Base-by-base conservation (phyloP, 1,284 basidiomycete species). In the Tylopilus sp. region DNA sequence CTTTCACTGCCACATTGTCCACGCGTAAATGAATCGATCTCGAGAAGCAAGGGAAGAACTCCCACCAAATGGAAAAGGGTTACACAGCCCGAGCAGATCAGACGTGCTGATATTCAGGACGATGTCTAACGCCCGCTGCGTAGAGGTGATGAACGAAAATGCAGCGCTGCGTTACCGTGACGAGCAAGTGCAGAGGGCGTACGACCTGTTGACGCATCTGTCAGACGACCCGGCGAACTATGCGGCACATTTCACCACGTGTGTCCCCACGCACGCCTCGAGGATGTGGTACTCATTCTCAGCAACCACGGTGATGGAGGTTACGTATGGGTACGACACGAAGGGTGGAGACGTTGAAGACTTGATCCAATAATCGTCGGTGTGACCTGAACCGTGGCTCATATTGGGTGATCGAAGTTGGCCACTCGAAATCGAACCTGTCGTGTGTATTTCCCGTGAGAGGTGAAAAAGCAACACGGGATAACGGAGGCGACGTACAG, bases 251-350 rank as follows among this genome's bases (percentile, higher is more conserved):
- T 54, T 58, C 15, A 43, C 42, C 2, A 52, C 50, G 57, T 57
- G 18, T 1, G 51, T 51, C 1, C 3, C 7, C 29, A 5, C 6
- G 17, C 4, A 5, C 6, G 20, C 3, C 5, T 24, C 0, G 11
- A n/a, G 17, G 1, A 1, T 17, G 33, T 5, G 28, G 14, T 21
- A 10, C 10, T 55, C 31, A 45, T 58, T 64, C 29, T 48, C 60
- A 0, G 58, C 47, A n/a, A 17, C 44, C 14, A 37, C 55, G n/a
- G 36, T 52, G 18, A 51, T 56, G 45, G 47, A 41, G 1, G 35
- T 62, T 10, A 56, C 58, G 4, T 62, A 60, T 7, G 60, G 58
- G 17, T 59, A 55, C 20, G 52, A 52, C 34, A 28, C 43, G 2
- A 51, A 48, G 15, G 36, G 26, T 1, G 43, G 38, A 6, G 9